phyloP scores from a whole-genome alignment of 441 rosid genomes.

The Croton setiger region DNA sequence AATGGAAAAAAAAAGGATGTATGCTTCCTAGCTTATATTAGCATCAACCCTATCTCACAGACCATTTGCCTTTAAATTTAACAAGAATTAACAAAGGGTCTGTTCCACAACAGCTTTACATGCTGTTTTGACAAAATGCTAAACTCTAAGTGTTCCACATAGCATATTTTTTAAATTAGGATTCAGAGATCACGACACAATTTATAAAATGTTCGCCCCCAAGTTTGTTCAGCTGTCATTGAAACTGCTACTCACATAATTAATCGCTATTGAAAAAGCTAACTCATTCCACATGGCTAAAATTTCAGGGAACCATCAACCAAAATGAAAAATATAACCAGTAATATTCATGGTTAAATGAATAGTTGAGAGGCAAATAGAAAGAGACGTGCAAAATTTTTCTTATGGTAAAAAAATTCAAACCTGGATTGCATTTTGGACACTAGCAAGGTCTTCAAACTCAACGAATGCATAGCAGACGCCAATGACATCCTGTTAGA shows the following conservation, averaged over 20 bases:
- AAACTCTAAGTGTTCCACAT: too few species aligned
- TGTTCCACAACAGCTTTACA: too few species aligned
- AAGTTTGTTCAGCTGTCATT: too few species aligned
- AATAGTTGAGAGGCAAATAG: neutral
- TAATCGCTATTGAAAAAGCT: too few species aligned
- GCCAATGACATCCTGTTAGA: slow-evolving; percentile 59
- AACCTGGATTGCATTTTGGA: slow-evolving; percentile 62
- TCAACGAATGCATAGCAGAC: slow-evolving; percentile 78
- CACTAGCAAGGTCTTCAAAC: slow-evolving; percentile 57
- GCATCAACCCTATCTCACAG: neutral
- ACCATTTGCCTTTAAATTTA: neutral
- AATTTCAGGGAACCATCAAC: neutral
- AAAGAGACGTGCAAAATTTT: neutral
- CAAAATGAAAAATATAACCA: neutral
- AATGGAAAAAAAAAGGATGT: neutral
- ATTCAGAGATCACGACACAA: too few species aligned
- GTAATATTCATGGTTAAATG: neutral
- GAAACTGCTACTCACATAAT: too few species aligned
- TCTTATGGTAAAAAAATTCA: slow-evolving; percentile 3
- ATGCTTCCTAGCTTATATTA: neutral
- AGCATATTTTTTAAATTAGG: too few species aligned
- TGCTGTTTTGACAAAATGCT: too few species aligned
- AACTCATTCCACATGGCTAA: too few species aligned
- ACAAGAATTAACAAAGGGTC: neutral
- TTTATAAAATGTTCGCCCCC: too few species aligned